A percentile compares a stretch with the other conserved stretches of the same genome.
Conservation (phyloP, 352 stramenopile species). For the Globisporangium irregulare region DNA sequence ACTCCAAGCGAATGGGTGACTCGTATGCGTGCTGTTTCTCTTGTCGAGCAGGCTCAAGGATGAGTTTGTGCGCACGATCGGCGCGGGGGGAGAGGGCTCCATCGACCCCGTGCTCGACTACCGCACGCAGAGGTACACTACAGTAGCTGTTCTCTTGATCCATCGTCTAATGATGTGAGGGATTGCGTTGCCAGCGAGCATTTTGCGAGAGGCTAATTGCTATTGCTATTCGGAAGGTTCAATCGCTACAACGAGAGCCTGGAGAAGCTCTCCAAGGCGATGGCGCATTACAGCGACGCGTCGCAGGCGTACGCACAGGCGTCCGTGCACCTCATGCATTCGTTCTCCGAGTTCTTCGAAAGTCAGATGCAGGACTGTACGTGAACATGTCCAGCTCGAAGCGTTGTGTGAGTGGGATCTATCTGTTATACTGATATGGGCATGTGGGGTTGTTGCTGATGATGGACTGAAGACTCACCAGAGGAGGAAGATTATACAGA, state of each 20-base stretch:
- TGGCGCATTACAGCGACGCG: slow-evolving; percentile 41
- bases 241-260: slow-evolving; percentile 58
- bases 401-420: too few relatives aligned
- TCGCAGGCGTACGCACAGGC: slow-evolving; percentile 44
- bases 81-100: slow-evolving; percentile 41
- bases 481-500: slow-evolving; percentile 24
- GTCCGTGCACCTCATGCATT: slow-evolving; percentile 43
- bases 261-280: slow-evolving; percentile 51
- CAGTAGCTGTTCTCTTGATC: background rate
- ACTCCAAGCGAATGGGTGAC: background rate
- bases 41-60: slow-evolving; percentile 52
- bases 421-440: background rate
- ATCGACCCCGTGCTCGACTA: slow-evolving; percentile 67
- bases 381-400: background rate
- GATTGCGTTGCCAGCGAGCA: too few relatives aligned
- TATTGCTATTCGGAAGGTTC: slow-evolving; percentile 30
- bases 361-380: slow-evolving; percentile 43
- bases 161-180: background rate
- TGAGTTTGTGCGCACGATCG: slow-evolving; percentile 62
- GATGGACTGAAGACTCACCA: slow-evolving; percentile 13
- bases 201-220: background rate
- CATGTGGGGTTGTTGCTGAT: background rate
- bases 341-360: slow-evolving; percentile 63
- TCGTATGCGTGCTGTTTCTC: background rate
- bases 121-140: slow-evolving; percentile 48